These are phyloP conservation scores for Paraconiothyrium sp. DNA, from an alignment of 2,329 filamentous ascomycete genomes.

Conservation along the genomic window DNA sequence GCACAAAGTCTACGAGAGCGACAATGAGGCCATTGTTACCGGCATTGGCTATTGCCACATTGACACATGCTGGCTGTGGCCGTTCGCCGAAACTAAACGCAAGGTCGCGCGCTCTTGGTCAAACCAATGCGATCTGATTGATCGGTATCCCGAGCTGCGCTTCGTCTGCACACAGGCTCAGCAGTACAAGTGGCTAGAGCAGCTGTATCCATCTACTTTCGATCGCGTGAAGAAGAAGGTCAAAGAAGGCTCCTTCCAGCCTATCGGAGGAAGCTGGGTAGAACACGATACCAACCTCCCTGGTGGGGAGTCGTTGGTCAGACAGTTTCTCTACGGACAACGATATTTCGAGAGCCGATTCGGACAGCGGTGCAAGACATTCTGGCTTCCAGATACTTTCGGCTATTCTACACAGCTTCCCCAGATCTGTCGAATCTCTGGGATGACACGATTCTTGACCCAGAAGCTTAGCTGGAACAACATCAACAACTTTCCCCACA, in stretches of 20 bases:
- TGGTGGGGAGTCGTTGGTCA: conserved; percentile 89
- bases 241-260: conserved; percentile 88
- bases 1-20: conserved; percentile 81
- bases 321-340: conserved; percentile 96
- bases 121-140: conserved; percentile 94
- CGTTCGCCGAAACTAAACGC: conserved; percentile 95
- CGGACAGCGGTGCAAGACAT: conserved; percentile 86
- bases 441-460: conserved; percentile 95
- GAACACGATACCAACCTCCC: conserved; percentile 99
- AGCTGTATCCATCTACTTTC: conserved; percentile 86
- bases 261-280: conserved; percentile 97
- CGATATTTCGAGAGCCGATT: conserved; percentile 94
- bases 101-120: conserved; percentile 97
- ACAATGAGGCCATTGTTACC: conserved; percentile 79
- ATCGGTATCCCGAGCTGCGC: conserved; percentile 90
- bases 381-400: conserved; percentile 98
- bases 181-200: conserved; percentile 97
- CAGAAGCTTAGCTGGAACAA: conserved; percentile 99
- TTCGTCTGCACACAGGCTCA: conserved; percentile 95
- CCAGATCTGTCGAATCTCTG: conserved; percentile 90
- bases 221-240: conserved; percentile 92
- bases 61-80: conserved; percentile 98
- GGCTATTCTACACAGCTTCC: conserved; percentile 96
- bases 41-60: conserved; percentile 98
- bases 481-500: conserved; percentile 98